Base-by-base conservation (phyloP, 2,329 filamentous ascomycete genomes). In the Neophaeococcomyces mojaviensis region DNA sequence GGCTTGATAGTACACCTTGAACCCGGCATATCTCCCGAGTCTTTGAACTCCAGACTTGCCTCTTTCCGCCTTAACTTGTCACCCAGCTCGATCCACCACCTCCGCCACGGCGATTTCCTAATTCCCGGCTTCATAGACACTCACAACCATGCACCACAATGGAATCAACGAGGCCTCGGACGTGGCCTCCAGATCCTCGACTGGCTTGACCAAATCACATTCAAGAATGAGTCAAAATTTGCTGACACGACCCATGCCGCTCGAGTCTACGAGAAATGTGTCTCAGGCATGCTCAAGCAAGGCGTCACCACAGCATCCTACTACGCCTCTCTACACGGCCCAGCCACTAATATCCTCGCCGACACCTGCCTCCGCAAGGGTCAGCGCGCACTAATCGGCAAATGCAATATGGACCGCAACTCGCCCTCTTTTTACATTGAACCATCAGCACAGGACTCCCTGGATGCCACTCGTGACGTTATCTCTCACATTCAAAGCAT, bases 71-170 rank as follows among this genome's bases (percentile, higher is more conserved):
- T 42, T 15, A 47, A 51, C 8, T n/a, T 58, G 24, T 45, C 52
- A 10, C 19, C 6, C 16, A 16, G 12, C 16, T 7, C 12, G 4
- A 4, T 38, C n/a, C 16, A 38, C n/a, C 18, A n/a, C 5, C n/a
- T 38, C 18, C 35, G 16, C n/a, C 63, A 58, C 6, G 68, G 68
- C 32, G 62, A 76, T 37, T 78, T 81, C 54, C 61, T 81, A 39
- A 71, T 79, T 47, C 78, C 78, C 0, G 77, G 77, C 35, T 75
- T 81, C 55, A 66, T 84, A 44, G 81, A 84, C 64, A 83, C 79
- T 1, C 81, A 84, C 61, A 82, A 81, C 49, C 81, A 85, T 56
- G 81, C 81, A 0, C 80, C 81, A 2, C 72, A 75, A 61, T 74
- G 68, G 66, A 61, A 68, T 18, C 69, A 71, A 50, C 64, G 69